phyloP scores from a whole-genome alignment of 2,329 filamentous ascomycete species.

The Pezicula rhizophila region DNA sequence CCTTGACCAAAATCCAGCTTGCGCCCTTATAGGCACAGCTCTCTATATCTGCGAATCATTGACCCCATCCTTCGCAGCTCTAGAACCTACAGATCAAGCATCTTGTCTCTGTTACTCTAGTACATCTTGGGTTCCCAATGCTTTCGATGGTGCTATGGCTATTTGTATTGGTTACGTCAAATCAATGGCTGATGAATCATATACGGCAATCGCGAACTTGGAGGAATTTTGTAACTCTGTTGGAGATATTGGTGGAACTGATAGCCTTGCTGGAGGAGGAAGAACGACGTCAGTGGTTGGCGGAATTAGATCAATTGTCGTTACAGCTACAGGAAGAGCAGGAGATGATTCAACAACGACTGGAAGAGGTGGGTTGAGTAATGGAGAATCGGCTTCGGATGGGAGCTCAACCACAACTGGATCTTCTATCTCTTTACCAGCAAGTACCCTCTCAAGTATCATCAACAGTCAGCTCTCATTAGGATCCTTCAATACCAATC shows the following conservation, averaged over 20 bases:
- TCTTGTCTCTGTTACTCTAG: constrained; percentile 23
- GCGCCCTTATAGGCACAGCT: constrained; percentile 13
- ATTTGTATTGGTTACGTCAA: constrained; percentile 17
- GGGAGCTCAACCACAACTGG: too few relatives aligned
- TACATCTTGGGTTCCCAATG: constrained; percentile 14
- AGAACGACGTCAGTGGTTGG: too few relatives aligned
- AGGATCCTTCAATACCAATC: too few relatives aligned
- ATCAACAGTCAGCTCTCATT: too few relatives aligned
- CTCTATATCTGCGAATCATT: constrained; percentile 18
- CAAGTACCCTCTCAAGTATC: too few relatives aligned
- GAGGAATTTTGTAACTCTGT: constrained; percentile 17
- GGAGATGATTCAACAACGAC: too few relatives aligned
- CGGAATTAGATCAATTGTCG: too few relatives aligned
- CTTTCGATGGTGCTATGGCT: constrained; percentile 19
- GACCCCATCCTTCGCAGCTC: constrained; percentile 15
- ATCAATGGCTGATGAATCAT: constrained; percentile 8
- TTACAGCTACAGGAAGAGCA: too few relatives aligned
- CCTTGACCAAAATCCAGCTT: constrained; percentile 12
- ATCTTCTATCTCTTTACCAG: too few relatives aligned
- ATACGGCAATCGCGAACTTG: constrained; percentile 11
- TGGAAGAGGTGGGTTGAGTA: too few relatives aligned
- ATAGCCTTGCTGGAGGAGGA: too few relatives aligned
- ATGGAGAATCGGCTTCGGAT: too few relatives aligned
- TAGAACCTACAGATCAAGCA: constrained; percentile 17
- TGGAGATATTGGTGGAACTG: constrained; percentile 10